Percentiles rank a stretch among this genome's conserved stretches.
Evolutionary conservation across 1,284 basidiomycete genomes (phyloP).

Genomic region (Moesziomyces sp.): DNA sequence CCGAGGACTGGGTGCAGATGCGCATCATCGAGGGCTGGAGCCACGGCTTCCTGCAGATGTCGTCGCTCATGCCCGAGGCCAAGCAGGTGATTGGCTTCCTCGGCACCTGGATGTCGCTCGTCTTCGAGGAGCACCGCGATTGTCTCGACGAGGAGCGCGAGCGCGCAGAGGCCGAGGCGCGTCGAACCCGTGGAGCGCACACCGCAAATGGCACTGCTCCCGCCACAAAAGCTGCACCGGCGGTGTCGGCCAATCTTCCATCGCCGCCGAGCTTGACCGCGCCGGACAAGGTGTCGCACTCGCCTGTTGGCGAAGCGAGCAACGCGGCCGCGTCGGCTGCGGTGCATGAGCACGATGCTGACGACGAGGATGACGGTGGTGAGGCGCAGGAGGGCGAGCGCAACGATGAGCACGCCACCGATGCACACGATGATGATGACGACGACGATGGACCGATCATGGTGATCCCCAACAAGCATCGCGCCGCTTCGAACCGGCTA

Average conservation of each 20-base stretch:
- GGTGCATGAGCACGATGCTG: conserved; percentile 16
- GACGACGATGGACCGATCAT: conserved; percentile 62
- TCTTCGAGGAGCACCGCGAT: conserved; percentile 72
- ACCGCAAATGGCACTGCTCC: conserved; percentile 3
- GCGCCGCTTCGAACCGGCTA: neutral
- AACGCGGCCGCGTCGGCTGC: neutral
- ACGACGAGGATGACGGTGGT: conserved; percentile 43
- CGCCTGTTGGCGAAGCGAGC: neutral
- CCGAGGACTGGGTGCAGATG: conserved; percentile 95
- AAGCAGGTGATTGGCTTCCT: conserved; percentile 83
- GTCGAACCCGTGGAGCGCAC: conserved; percentile 15
- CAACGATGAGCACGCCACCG: conserved; percentile 38
- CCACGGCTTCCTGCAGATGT: conserved; percentile 78
- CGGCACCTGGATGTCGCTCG: conserved; percentile 89
- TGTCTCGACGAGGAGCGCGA: conserved; percentile 40
- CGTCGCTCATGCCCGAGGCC: conserved; percentile 83
- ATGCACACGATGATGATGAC: conserved; percentile 35
- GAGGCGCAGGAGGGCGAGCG: conserved; percentile 53
- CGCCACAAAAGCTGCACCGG: conserved; percentile 1
- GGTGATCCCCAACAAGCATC: conserved; percentile 44
- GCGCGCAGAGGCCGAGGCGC: conserved; percentile 18
- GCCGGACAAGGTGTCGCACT: conserved; percentile 1
- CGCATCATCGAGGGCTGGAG: conserved; percentile 69
- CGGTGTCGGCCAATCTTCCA: neutral
- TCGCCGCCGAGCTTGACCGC: conserved; percentile 3